Percentiles rank a stretch among this genome's conserved stretches.
These are phyloP conservation scores for Omphalotus olearius DNA, from an alignment of 1,284 basidiomycete genomes.

Conservation along the genomic window DNA sequence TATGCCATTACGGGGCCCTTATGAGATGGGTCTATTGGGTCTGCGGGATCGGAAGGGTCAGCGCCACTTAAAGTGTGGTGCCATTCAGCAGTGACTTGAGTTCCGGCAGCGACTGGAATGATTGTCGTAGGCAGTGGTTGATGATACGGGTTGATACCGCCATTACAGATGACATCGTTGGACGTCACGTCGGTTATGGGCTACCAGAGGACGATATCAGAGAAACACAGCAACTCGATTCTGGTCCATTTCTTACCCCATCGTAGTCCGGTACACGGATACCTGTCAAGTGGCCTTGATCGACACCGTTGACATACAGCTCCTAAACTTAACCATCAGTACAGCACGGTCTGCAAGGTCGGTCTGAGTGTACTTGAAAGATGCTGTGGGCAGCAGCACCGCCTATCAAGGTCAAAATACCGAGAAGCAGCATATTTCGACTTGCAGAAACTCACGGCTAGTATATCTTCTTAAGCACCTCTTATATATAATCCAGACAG, in stretches of 20 bases:
- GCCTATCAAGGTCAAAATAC: slow-evolving; percentile 21
- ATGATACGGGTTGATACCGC: slow-evolving; percentile 57
- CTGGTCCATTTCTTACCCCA: slow-evolving; percentile 30
- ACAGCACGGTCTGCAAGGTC: too few species aligned
- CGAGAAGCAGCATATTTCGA: neutral
- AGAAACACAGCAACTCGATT: neutral
- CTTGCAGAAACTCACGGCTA: neutral
- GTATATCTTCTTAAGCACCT: neutral
- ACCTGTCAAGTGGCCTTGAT: slow-evolving; percentile 27
- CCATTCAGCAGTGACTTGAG: slow-evolving; percentile 49
- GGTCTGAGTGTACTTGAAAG: slow-evolving; percentile 34
- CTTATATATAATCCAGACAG: neutral
- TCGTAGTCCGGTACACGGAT: slow-evolving; percentile 37
- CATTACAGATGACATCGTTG: slow-evolving; percentile 57
- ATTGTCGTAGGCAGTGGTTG: slow-evolving; percentile 44
- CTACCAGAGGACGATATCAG: slow-evolving; percentile 22
- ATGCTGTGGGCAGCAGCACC: slow-evolving; percentile 40
- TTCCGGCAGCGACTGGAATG: slow-evolving; percentile 47
- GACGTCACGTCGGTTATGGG: slow-evolving; percentile 51
- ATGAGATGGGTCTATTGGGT: slow-evolving; percentile 51
- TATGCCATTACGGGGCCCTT: slow-evolving; percentile 53
- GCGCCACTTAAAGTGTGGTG: slow-evolving; percentile 47
- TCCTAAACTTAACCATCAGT: slow-evolving; percentile 16
- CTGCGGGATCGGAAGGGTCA: slow-evolving; percentile 37
- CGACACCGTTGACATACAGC: slow-evolving; percentile 28